Evolutionary conservation across 495 filamentous ascomycete species (phyloP), one percentile per base, ranked within the genome.

Genomic region (Penicillium longicatenatum): DNA sequence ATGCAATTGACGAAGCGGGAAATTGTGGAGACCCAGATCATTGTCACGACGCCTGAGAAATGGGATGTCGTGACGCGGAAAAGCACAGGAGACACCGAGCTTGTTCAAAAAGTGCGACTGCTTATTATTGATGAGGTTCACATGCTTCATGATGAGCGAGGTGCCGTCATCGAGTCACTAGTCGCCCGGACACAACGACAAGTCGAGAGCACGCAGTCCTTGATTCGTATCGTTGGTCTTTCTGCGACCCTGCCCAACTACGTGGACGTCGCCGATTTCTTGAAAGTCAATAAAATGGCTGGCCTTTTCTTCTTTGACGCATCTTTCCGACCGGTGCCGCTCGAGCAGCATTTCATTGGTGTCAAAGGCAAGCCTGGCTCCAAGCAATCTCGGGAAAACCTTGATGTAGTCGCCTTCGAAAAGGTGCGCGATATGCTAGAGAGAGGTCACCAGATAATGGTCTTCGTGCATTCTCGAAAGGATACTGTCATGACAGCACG

Each of bases 81-180:
- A 72, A 93, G 94, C 47, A 97, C 91, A 1, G 94, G 94, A 3
- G 94, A 99, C 67, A 98, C 95, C 6, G 95, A 97, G 67, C 82
- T 99, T 11, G 94, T 98, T 4, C 94, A 98, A 64, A 98, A 99
- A 65, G 94, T 99, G 11, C 85, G 94, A 17, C 76, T 99, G 29
- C 82, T 99, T 50, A 98, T 99, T 61, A 97, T 99, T 66, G 94
- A 99, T 71, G 94, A 99, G 74, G 94, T 99, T 2, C 94, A 99
- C 64, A 99, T 99, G 94, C 86, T 99, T 61, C 94, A 99, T 66
- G 94, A 99, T 68, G 94, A 97, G 68, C 86, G 94, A 65, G 94
- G 94, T 64, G 92, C 94, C 6, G 95, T 99, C 11, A 81, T 99
- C 48, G 94, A 99, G 67, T 96, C 92, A 6, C 76, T 99, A 48